phyloP scores from a whole-genome alignment of 139 green algal genomes.

The Auxenochlorella pyrenoidosa region DNA sequence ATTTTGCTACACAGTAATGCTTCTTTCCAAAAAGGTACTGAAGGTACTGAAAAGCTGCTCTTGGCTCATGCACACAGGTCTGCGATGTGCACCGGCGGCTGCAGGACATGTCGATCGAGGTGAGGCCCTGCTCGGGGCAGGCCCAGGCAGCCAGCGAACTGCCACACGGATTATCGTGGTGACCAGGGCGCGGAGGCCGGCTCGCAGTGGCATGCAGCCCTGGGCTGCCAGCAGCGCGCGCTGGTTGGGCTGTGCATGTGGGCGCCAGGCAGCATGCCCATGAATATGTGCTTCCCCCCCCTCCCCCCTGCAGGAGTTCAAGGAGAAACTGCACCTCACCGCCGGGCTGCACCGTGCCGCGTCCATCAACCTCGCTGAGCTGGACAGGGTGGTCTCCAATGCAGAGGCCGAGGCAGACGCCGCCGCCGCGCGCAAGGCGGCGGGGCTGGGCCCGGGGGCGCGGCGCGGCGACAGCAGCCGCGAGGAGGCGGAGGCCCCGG shows the following conservation, averaged over 20 bases:
- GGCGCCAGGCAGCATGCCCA: too few relatives aligned
- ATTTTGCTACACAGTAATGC: too few relatives aligned
- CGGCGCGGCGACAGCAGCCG: slow-evolving; percentile 1
- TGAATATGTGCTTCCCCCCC: too few relatives aligned
- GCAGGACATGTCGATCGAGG: slow-evolving; percentile 45
- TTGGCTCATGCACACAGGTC: slow-evolving; percentile 9
- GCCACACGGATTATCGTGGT: too few relatives aligned
- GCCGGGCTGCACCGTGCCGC: not conserved
- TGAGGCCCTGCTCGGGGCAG: not conserved
- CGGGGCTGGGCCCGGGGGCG: not conserved
- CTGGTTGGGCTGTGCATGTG: too few relatives aligned
- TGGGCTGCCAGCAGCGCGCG: too few relatives aligned
- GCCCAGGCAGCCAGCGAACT: too few relatives aligned
- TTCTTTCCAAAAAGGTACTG: too few relatives aligned
- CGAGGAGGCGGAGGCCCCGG: not conserved
- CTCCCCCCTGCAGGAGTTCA: slow-evolving; percentile 40
- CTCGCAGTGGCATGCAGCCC: too few relatives aligned
- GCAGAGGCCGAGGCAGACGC: not conserved
- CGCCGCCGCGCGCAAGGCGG: not conserved
- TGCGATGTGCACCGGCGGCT: slow-evolving; percentile 49
- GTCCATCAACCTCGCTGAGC: slow-evolving; percentile 17
- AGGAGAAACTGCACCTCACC: slow-evolving; percentile 21
- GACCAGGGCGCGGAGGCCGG: too few relatives aligned
- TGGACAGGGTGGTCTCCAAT: not conserved
- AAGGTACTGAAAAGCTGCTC: too few relatives aligned